A percentile compares a stretch with the other conserved stretches of the same genome.
These are phyloP conservation scores for Neofusicoccum sp. DNA, from an alignment of 2,329 filamentous ascomycete genomes.

Conservation along the genomic window DNA sequence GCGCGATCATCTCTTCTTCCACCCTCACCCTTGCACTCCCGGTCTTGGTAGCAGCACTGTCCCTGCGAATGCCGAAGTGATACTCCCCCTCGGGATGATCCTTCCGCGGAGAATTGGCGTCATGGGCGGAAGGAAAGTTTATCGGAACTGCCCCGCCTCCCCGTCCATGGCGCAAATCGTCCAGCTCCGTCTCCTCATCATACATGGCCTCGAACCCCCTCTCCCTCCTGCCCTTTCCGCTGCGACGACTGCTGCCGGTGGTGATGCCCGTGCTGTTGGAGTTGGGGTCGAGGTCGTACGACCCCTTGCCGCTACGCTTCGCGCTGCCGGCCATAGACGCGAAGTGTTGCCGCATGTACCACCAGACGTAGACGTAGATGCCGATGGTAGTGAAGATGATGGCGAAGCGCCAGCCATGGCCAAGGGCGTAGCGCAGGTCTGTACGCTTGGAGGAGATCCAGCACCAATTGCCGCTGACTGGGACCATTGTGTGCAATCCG, in stretches of 20 bases:
- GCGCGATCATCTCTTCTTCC: background rate
- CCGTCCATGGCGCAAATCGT: background rate
- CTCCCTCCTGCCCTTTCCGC: background rate
- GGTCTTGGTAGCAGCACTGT: background rate
- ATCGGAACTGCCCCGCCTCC: background rate
- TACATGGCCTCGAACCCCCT: background rate
- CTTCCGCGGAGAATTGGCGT: background rate
- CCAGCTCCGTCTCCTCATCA: constrained; percentile 1
- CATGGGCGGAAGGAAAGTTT: background rate
- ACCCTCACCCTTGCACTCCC: background rate
- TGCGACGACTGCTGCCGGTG: background rate
- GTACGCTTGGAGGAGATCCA: constrained; percentile 46
- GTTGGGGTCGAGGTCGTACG: background rate
- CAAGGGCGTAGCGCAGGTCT: constrained; percentile 48
- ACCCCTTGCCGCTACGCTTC: background rate
- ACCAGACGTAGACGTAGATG: constrained; percentile 49
- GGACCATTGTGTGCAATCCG: constrained; percentile 30
- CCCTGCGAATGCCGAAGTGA: background rate
- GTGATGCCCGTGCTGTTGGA: background rate
- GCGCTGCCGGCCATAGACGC: background rate
- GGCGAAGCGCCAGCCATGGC: constrained; percentile 51
- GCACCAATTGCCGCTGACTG: constrained; percentile 53
- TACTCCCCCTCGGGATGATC: background rate
- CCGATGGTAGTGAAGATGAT: constrained; percentile 45
- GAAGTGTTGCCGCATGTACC: constrained; percentile 31